phyloP scores from a whole-genome alignment of 2,329 filamentous ascomycete species.

The Tricladium varicosporioides region DNA sequence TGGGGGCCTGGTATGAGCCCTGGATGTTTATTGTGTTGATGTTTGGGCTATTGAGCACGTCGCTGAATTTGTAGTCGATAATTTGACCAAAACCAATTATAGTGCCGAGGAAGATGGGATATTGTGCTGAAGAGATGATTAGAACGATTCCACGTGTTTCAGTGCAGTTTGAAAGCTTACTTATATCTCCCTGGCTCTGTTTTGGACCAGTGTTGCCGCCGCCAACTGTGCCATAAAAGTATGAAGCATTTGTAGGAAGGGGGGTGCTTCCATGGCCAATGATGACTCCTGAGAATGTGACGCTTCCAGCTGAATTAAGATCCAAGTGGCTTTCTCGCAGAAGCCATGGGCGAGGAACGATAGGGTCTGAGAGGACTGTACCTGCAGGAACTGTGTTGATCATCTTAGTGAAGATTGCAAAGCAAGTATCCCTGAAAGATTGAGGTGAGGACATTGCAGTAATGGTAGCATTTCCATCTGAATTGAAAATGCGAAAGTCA shows the following conservation, averaged over 20 bases:
- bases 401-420: conserved; percentile 21
- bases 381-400: conserved; percentile 20
- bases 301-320: conserved; percentile 8
- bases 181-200: conserved; percentile 8
- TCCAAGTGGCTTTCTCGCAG: conserved; percentile 12
- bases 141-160: neutral
- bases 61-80: conserved; percentile 16
- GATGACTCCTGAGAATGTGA: conserved; percentile 10
- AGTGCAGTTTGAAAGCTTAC: neutral
- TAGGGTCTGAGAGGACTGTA: conserved; percentile 13
- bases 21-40: conserved; percentile 14
- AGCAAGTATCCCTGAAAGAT: conserved; percentile 19
- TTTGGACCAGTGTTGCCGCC: conserved; percentile 12
- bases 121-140: neutral
- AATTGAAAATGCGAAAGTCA: conserved; percentile 17
- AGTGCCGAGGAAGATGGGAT: neutral
- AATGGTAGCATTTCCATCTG: conserved; percentile 22
- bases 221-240: conserved; percentile 10
- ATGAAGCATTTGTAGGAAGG: conserved; percentile 14
- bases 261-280: neutral
- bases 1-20: conserved; percentile 10
- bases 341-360: conserved; percentile 17
- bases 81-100: conserved; percentile 12
- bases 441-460: conserved; percentile 12
- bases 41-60: conserved; percentile 6